Evolutionary conservation across 1,284 basidiomycete genomes (phyloP).

Genomic region (Hemileia vastatrix): DNA sequence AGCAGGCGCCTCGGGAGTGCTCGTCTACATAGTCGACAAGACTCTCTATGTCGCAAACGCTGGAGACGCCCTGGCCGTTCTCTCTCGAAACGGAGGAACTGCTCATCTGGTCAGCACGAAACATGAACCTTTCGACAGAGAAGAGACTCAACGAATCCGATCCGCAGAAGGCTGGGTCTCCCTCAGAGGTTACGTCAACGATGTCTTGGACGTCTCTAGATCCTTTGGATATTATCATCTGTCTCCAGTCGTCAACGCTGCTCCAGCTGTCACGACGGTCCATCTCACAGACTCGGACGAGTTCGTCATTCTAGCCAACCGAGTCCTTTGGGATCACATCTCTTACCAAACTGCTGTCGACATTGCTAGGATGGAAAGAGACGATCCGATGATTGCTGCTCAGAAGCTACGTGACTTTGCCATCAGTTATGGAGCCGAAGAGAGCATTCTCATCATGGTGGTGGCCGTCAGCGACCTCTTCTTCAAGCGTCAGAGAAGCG

Average conservation of each 20-base stretch:
- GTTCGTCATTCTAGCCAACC: constrained; percentile 90
- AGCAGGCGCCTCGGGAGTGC: constrained; percentile 71
- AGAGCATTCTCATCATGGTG: constrained; percentile 96
- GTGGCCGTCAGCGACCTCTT: constrained; percentile 73
- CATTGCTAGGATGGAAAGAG: constrained; percentile 72
- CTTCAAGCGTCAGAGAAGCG: constrained; percentile 43
- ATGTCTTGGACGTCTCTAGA: constrained; percentile 78
- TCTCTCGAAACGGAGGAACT: constrained; percentile 65
- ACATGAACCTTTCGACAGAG: constrained; percentile 81
- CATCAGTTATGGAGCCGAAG: constrained; percentile 88
- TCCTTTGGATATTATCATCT: constrained; percentile 89
- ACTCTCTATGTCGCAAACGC: constrained; percentile 82
- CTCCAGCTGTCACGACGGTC: constrained; percentile 65
- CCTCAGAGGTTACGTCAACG: constrained; percentile 79
- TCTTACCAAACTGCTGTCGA: constrained; percentile 94
- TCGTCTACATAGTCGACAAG: constrained; percentile 71
- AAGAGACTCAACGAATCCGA: constrained; percentile 79
- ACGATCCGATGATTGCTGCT: constrained; percentile 90
- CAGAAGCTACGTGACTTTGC: constrained; percentile 94
- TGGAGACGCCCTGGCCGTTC: constrained; percentile 76
- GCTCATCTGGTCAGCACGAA: constrained; percentile 66
- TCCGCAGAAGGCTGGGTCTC: constrained; percentile 91
- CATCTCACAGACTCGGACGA: constrained; percentile 77
- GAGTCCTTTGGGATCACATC: constrained; percentile 85
- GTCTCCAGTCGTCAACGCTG: constrained; percentile 78